A percentile compares a stretch with the other conserved stretches of the same genome.
phyloP scores from a whole-genome alignment of 805 yeast species.

The Myxozyma melibiosi region DNA sequence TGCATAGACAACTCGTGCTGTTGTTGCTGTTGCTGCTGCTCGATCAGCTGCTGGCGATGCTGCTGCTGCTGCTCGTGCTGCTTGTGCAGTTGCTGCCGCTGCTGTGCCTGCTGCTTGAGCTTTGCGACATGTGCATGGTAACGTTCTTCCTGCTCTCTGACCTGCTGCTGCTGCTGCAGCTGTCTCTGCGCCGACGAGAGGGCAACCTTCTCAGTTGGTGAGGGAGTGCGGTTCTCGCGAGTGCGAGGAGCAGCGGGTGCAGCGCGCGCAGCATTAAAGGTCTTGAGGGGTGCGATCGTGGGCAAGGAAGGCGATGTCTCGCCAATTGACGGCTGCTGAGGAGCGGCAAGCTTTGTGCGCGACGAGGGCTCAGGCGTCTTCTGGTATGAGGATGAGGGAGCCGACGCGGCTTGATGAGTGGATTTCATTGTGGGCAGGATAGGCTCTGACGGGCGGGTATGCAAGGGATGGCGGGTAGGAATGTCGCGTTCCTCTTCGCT shows the following conservation, averaged over 20 bases:
- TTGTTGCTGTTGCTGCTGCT: slow-evolving; percentile 30
- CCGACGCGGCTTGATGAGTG: background rate
- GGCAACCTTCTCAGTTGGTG: background rate
- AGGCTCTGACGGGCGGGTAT: slow-evolving; percentile 8
- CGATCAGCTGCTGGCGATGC: slow-evolving; percentile 21
- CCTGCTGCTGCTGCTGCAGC: slow-evolving; percentile 18
- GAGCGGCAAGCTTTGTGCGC: slow-evolving; percentile 1
- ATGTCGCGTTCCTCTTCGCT: slow-evolving; percentile 20
- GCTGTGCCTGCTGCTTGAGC: slow-evolving; percentile 34
- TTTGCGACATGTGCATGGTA: slow-evolving; percentile 28
- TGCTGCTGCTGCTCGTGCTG: slow-evolving; percentile 25
- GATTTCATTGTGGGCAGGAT: slow-evolving; percentile 8
- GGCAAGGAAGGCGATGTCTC: slow-evolving; percentile 5
- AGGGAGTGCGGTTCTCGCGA: background rate
- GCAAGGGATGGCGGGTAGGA: slow-evolving; percentile 27
- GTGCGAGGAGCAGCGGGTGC: slow-evolving; percentile 30
- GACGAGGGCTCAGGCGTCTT: slow-evolving; percentile 19
- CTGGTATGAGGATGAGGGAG: background rate
- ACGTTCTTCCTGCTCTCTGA: slow-evolving; percentile 33
- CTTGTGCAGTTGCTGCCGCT: slow-evolving; percentile 27
- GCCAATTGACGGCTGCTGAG: background rate
- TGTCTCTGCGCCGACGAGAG: slow-evolving; percentile 2
- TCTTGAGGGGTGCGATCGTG: slow-evolving; percentile 20
- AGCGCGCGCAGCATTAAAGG: slow-evolving; percentile 28
- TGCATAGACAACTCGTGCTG: slow-evolving; percentile 24